Percentiles rank a stretch among this genome's conserved stretches.
Evolutionary conservation across 176 grass and related monocot genomes (phyloP).

Genomic region (Eleusine coracana): DNA sequence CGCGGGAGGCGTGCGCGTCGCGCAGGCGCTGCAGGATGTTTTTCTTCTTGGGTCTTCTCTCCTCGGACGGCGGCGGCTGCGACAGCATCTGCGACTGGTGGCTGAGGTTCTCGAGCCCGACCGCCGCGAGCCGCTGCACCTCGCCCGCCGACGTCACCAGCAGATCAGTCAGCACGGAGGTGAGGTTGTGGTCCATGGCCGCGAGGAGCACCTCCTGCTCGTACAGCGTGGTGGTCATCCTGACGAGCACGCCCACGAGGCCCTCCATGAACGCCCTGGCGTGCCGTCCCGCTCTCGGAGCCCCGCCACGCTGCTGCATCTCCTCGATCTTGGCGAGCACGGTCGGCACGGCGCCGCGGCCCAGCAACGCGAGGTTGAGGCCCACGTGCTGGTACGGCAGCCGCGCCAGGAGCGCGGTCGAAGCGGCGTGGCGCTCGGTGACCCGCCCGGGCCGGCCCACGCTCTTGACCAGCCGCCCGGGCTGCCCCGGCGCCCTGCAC

Average conservation of each 20-base stretch:
- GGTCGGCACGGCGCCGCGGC: conserved; percentile 39
- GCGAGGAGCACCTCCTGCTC: conserved; percentile 63
- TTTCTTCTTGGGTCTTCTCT: conserved; percentile 47
- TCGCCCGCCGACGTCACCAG: conserved; percentile 57
- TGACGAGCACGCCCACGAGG: conserved; percentile 64
- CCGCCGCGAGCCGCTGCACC: conserved; percentile 73
- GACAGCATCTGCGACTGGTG: conserved; percentile 58
- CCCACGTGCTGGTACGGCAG: conserved; percentile 67
- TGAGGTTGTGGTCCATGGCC: conserved; percentile 63
- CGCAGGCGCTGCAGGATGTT: conserved; percentile 56
- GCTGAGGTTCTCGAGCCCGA: conserved; percentile 77
- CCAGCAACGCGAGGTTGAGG: conserved; percentile 70
- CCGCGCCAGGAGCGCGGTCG: conserved; percentile 61
- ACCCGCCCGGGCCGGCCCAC: conserved; percentile 47
- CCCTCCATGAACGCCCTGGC: conserved; percentile 72
- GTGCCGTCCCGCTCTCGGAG: conserved; percentile 48
- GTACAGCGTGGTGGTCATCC: conserved; percentile 68
- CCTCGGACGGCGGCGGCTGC: conserved; percentile 33
- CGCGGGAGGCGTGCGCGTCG: conserved; percentile 35
- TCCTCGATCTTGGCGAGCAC: conserved; percentile 69
- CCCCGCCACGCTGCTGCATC: conserved; percentile 67
- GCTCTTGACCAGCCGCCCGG: conserved; percentile 58
- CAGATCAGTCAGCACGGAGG: conserved; percentile 64
- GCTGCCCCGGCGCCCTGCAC: conserved; percentile 66
- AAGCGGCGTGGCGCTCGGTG: conserved; percentile 67